Base-by-base conservation (phyloP, 768 basidiomycete species). In the Galerina sulciceps region DNA sequence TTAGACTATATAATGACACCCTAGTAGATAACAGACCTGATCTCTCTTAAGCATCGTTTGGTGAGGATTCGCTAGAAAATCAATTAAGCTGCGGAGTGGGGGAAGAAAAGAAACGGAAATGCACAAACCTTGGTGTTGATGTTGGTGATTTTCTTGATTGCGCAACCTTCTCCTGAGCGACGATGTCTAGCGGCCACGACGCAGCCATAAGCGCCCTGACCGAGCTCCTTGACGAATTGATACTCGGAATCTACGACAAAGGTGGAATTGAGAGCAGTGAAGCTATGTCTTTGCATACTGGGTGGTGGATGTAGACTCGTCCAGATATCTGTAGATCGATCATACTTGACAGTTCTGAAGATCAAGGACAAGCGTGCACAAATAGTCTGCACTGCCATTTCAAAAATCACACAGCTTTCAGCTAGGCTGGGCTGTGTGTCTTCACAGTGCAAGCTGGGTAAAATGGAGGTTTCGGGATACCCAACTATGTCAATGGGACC, bases 61-160 rank as follows among this genome's bases (percentile, higher is more conserved):
- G 96, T 98, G 66, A 99, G 79, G 73, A 99, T 99, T 69, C 92
- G 86, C 92, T 96, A 57, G 4, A 60, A 40, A 53, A 18, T 26
- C 35, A 10, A 51, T 52, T 48, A 66, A 23, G 44, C 47, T 15
- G 46, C 20, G 57, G 56, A 64, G 26, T n/a, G 34, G 14, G 17
- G 4, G n/a, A 3, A 50, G 2, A 36, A 34, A 15, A 42, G 41
- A 13, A 35, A 34, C 6, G 3, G 20, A 58, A 22, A 51, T 42
- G 46, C 10, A 60, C 79, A 50, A 57, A 85, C 91, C 84, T 93
- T 94, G 52, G 90, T 93, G 71, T 93, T 93, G 73, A 94, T 94
- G 69, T 93, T 94, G 58, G 93, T 92, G 70, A 95, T 95, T 81
- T 96, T 96, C 83, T 96, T 96, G 78, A 96, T 95, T 66, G 94